Evolutionary conservation across 768 basidiomycete species (phyloP).

Genomic region (Naganishia vaughanmartiniae): DNA sequence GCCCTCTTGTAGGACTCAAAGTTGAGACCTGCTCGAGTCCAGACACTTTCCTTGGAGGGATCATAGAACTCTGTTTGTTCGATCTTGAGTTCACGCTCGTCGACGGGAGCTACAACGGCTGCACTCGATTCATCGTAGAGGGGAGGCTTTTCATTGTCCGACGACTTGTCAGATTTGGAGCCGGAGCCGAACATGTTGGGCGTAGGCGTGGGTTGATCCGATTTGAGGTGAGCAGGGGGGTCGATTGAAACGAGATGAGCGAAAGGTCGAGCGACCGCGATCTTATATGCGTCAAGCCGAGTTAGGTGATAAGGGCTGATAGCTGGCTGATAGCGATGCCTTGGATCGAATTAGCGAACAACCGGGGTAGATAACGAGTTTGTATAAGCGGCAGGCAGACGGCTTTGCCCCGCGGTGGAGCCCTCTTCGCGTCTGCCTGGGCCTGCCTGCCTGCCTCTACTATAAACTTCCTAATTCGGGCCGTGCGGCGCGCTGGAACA

Average conservation of each 20-base stretch:
- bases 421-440: too few relatives aligned
- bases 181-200: constrained; percentile 13
- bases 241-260: background rate
- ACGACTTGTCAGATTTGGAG: constrained; percentile 20
- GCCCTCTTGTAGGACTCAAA: constrained; percentile 54
- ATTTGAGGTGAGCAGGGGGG: background rate
- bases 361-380: constrained; percentile 9
- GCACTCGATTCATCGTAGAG: constrained; percentile 15
- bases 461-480: too few relatives aligned
- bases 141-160: constrained; percentile 8
- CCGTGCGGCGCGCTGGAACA: too few relatives aligned
- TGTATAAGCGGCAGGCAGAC: too few relatives aligned
- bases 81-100: constrained; percentile 24
- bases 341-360: background rate
- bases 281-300: constrained; percentile 2
- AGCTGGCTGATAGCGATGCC: background rate
- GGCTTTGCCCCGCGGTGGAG: too few relatives aligned
- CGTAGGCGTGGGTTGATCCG: background rate
- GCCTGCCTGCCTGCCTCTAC: too few relatives aligned
- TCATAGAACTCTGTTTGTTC: constrained; percentile 42
- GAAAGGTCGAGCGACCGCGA: background rate
- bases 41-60: constrained; percentile 46
- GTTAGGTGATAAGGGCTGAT: background rate
- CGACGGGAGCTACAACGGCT: constrained; percentile 26
- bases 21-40: constrained; percentile 50